Evolutionary conservation across 768 basidiomycete genomes (phyloP), one percentile per base, ranked within the genome.

Genomic region (Leccinellum luteum): DNA sequence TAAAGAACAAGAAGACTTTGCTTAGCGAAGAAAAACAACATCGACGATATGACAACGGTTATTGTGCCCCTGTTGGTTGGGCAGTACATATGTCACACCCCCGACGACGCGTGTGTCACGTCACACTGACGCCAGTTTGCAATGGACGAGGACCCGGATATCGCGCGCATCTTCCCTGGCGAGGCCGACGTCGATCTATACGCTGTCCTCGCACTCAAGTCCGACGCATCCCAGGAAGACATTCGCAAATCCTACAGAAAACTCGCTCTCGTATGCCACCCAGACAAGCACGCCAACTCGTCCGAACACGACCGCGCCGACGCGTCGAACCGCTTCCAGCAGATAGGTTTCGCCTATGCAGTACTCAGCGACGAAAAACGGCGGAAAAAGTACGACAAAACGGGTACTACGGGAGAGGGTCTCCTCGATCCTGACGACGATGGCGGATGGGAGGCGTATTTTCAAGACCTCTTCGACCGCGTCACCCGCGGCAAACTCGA

Each of bases 341-440:
- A 94, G 66, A 82, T 98, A 63, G 93, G 96, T 0, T 98, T 95
- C 67, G 92, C 96, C 10, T 99, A 97, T 73, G 80, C 92, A 1
- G 86, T 98, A 0, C 78, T 98, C 28, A 81, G 86, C 54, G 94
- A 98, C 63, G 85, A 85, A 57, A 85, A 83, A 66, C 74, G 87
- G 62, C 82, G 87, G 68, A 78, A 83, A 67, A 78, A 85, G 58
- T 99, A 98, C 63, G 94, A 98, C 65, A 74, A 73, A 54, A 96
- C 90, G 0, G 97, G 97, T 17, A 82, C 82, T 62, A 97, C 94
- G 9, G 85, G 87, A 60, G 94, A 98, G 65, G 83, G 82, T 10
- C 80, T 89, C 50, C 69, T 89, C 41, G 85, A 77, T 23, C 82
- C 82, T 6, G 91, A 85, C 10, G 91, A 89, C 58, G 90, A 87